phyloP scores from a whole-genome alignment of 306 rosid species.

The Vachellia collinsii region DNA sequence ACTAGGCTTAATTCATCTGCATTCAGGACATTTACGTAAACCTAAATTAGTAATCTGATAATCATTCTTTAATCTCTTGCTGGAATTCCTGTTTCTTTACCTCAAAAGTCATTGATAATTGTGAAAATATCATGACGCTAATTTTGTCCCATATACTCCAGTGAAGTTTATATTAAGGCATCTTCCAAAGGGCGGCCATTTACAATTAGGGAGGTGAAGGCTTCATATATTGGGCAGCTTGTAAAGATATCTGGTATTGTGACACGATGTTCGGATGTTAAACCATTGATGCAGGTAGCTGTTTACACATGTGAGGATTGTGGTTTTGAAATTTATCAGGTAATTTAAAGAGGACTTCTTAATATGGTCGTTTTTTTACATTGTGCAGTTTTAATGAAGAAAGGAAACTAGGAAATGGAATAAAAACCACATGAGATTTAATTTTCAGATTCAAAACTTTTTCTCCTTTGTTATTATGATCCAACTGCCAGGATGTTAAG shows the following conservation, averaged over 20 bases:
- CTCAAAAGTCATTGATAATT: background rate
- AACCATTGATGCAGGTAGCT: conserved; percentile 97
- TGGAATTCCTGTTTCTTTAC: background rate
- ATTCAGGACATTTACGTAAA: background rate
- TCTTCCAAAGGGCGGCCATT: conserved; percentile 85
- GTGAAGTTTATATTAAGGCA: conserved; percentile 92
- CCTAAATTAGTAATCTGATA: background rate
- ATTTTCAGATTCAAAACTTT: background rate
- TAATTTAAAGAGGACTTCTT: conserved; percentile 37
- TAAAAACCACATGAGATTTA: background rate
- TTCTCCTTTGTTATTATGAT: conserved; percentile 14
- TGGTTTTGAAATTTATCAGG: conserved; percentile 99
- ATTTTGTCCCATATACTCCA: conserved; percentile 40
- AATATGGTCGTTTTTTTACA: conserved; percentile 7
- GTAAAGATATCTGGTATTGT: conserved; percentile 93
- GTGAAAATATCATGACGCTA: background rate
- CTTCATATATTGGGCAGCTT: conserved; percentile 94
- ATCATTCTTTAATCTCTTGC: background rate
- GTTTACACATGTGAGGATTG: conserved; percentile 98
- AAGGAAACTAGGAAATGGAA: conserved; percentile 7
- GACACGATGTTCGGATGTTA: conserved; percentile 94
- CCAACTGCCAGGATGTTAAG: background rate
- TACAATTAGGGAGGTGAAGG: conserved; percentile 96
- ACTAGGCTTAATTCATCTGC: background rate
- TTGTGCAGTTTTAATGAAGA: background rate